phyloP scores from a whole-genome alignment of 495 filamentous ascomycete genomes.

The Aspergillus panamensis region DNA sequence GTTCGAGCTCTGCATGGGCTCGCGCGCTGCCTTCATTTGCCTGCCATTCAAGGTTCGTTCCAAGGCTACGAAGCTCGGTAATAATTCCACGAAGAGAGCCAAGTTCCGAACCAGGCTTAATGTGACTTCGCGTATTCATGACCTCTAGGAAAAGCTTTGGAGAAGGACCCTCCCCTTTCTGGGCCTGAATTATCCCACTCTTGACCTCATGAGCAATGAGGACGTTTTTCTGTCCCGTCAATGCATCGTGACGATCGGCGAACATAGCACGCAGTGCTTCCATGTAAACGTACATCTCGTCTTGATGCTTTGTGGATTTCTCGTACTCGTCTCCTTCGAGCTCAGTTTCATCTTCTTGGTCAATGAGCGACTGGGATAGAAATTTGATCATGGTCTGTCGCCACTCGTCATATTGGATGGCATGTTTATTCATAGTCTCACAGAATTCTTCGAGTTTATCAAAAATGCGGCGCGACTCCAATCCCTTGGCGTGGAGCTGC shows the following conservation, averaged over 20 bases:
- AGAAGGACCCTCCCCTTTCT: conserved; percentile 62
- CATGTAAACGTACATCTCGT: conserved; percentile 80
- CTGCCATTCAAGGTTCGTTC: conserved; percentile 59
- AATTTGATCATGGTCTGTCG: conserved; percentile 65
- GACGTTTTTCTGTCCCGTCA: conserved; percentile 72
- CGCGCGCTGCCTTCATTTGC: conserved; percentile 58
- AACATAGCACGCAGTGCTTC: conserved; percentile 69
- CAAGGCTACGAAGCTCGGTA: conserved; percentile 61
- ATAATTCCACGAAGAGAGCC: conserved; percentile 68
- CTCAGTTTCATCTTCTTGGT: conserved; percentile 68
- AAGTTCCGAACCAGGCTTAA: conserved; percentile 55
- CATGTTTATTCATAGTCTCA: conserved; percentile 63
- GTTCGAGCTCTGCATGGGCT: conserved; percentile 58
- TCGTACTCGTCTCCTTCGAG: conserved; percentile 87
- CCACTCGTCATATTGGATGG: conserved; percentile 66
- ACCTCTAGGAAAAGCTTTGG: conserved; percentile 64
- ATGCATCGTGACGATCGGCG: conserved; percentile 70
- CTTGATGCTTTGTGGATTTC: conserved; percentile 79
- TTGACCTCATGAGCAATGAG: conserved; percentile 76
- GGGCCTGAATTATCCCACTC: conserved; percentile 53
- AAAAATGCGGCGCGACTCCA: conserved; percentile 57
- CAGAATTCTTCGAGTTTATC: conserved; percentile 54
- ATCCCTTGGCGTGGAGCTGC: conserved; percentile 50
- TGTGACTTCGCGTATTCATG: conserved; percentile 49
- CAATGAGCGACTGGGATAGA: conserved; percentile 71